Evolutionary conservation across 306 rosid genomes (phyloP).

Genomic region (Casuarina glauca): DNA sequence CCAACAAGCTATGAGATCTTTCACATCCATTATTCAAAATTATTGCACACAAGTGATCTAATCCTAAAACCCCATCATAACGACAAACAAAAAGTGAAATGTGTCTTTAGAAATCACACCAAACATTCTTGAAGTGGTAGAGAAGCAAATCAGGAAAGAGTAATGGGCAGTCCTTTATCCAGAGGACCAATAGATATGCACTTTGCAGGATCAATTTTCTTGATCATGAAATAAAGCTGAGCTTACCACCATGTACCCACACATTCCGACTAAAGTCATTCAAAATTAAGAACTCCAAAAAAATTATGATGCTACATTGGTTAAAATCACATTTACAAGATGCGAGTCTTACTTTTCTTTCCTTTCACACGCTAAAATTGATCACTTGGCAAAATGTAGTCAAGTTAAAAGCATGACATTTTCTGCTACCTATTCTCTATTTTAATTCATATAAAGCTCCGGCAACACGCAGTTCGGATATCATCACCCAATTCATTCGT

Average conservation of each 20-base stretch:
- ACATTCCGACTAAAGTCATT: neutral
- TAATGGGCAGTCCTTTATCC: neutral
- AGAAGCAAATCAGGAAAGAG: neutral
- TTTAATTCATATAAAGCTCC: neutral
- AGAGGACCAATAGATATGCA: neutral
- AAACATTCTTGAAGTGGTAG: slow-evolving; percentile 14
- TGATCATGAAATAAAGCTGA: slow-evolving; percentile 5
- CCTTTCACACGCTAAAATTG: neutral
- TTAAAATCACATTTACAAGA: neutral
- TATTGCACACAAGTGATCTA: slow-evolving; percentile 10
- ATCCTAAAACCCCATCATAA: neutral
- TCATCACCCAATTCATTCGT: neutral
- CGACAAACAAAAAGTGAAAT: slow-evolving; percentile 11
- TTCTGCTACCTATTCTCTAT: neutral
- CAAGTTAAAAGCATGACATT: neutral
- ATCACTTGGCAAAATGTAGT: neutral
- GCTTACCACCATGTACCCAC: slow-evolving; percentile 3
- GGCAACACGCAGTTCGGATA: neutral
- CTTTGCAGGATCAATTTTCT: neutral
- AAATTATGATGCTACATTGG: neutral
- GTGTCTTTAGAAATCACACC: neutral
- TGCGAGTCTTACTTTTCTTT: neutral
- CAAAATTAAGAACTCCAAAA: neutral
- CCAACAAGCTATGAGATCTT: neutral
- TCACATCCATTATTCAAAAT: neutral